These are phyloP conservation scores for Backusella mclennaniae DNA, from an alignment of 192 early-diverging fungal species.

Conservation along the genomic window DNA sequence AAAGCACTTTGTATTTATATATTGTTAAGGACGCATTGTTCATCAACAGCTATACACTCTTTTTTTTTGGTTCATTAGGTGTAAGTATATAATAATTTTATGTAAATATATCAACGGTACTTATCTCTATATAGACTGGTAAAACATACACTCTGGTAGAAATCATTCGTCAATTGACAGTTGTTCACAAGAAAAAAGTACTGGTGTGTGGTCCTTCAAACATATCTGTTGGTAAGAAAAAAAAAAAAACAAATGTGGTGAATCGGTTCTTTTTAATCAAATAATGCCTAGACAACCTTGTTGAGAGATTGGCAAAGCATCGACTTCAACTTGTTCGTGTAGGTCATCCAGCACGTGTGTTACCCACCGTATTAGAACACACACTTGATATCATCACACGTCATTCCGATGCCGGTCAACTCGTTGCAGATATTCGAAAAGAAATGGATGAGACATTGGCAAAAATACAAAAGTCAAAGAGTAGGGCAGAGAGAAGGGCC, in stretches of 20 bases:
- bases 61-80: not conserved
- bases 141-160: conserved; percentile 91
- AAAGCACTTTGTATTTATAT: not conserved
- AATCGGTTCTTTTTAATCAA: not conserved
- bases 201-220: conserved; percentile 92
- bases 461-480: conserved; percentile 62
- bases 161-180: conserved; percentile 72
- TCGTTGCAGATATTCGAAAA: conserved; percentile 71
- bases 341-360: conserved; percentile 83
- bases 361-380: conserved; percentile 63
- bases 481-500: conserved; percentile 56
- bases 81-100: conserved; percentile 3
- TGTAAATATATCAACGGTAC: not conserved
- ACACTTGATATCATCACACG: conserved; percentile 69
- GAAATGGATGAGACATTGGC: conserved; percentile 74
- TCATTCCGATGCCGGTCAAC: conserved; percentile 65
- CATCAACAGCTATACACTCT: not conserved
- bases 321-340: conserved; percentile 69
- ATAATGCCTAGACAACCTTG: conserved; percentile 69
- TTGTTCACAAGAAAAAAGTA: conserved; percentile 54
- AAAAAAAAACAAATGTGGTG: not conserved
- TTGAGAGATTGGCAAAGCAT: conserved; percentile 68
- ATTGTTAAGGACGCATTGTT: not conserved
- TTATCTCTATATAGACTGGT: conserved; percentile 52
- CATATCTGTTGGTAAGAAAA: conserved; percentile 68